Evolutionary conservation across 768 basidiomycete genomes (phyloP), one percentile per base, ranked within the genome.

Genomic region (Pisolithus tinctorius): DNA sequence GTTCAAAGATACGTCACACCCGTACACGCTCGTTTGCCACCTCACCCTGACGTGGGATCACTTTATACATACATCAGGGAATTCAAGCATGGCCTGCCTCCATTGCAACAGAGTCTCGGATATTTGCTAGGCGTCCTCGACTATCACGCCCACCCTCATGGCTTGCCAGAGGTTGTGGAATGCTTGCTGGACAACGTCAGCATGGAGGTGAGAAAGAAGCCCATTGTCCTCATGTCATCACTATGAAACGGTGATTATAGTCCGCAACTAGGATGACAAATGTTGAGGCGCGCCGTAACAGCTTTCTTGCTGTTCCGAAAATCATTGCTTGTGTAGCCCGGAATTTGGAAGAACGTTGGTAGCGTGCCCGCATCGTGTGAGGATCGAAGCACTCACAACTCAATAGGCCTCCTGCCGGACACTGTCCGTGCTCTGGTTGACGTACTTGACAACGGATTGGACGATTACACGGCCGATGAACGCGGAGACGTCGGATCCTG

Each of bases 401-500:
- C 14, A 31, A 27, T 53, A 88, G 87, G 70, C 55, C 57, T 86
- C 53, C 70, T 74, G 45, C 65, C 76, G 37, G 68, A 68, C 36
- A 55, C 71, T 36, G 70, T 84, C 47, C 66, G 70, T 49, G 61
- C 71, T 4, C 63, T 90, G 49, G 71, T 86, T 47, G 70, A 77
- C 49, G 75, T 79, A 17, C 62, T 90, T 36, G 65, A 84, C n/a
- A 64, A 62, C n/a, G 93, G 91, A 4, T 68, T 99, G 48, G 75
- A 81, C 17, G 94, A 99, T 70, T 99, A 98, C 63, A 87, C 90
- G 5, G 82, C 81, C 45, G 95, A 99, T 63, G 89, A 96, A 63
- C 83, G 95, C 57, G 95, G 95, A 4, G 96, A 99, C 63, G 87
- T 99, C 36, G 95, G 95, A 39, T 97, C 95, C 2, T 96, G 93